Conservation (phyloP, 1,284 basidiomycete species). For the Neolentinus lepideus region DNA sequence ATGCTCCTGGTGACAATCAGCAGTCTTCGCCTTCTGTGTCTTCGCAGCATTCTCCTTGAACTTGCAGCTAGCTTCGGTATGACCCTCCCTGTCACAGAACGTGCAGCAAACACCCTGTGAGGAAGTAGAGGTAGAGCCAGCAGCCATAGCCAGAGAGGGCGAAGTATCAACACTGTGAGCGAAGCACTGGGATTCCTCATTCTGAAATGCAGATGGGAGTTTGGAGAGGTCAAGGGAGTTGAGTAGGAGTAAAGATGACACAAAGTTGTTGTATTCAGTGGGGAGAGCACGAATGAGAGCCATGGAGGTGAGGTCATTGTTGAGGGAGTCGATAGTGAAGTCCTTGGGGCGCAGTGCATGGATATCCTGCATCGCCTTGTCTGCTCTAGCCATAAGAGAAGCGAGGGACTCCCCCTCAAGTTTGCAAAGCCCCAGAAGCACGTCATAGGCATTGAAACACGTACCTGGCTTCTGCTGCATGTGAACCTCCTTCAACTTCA, state of each 20-base stretch:
- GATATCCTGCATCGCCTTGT: constrained; percentile 17
- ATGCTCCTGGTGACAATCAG: no score
- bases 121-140: no score
- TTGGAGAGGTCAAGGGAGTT: constrained; percentile 15
- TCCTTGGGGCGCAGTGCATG: constrained; percentile 15
- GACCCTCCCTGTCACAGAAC: no score
- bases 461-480: constrained; percentile 16
- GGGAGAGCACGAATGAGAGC: constrained; percentile 10
- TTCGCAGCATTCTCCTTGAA: no score
- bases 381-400: constrained; percentile 17
- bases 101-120: no score
- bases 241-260: constrained; percentile 15
- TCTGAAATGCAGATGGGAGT: constrained; percentile 15
- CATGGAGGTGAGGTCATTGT: constrained; percentile 16
- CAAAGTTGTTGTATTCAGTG: constrained; percentile 14
- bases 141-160: constrained; percentile 3
- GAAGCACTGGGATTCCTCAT: constrained; percentile 11
- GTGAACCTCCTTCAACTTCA: constrained; percentile 14
- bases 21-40: no score
- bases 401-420: constrained; percentile 17
- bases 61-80: no score
- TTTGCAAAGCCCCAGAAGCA: not conserved
- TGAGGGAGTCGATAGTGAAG: constrained; percentile 17
- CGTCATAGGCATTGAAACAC: constrained; percentile 1
- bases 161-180: no score